phyloP scores from a whole-genome alignment of 805 yeast genomes.

The Metschnikowia cubensis region DNA sequence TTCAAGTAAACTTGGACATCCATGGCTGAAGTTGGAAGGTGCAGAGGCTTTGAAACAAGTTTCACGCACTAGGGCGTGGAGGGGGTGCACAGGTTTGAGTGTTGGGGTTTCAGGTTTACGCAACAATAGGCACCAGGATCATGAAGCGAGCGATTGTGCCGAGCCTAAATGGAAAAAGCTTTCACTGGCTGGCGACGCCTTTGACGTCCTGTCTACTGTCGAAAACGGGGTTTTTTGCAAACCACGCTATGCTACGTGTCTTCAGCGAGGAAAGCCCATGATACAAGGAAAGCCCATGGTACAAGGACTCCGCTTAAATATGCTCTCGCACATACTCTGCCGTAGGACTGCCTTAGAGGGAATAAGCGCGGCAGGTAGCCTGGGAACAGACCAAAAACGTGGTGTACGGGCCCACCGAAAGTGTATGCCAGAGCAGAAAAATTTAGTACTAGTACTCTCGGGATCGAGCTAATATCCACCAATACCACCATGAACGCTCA shows the following conservation, averaged over 20 bases:
- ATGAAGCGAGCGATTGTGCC: too few species aligned
- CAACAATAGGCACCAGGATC: too few species aligned
- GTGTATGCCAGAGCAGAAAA: constrained; percentile 6
- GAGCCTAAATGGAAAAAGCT: neutral
- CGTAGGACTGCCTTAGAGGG: too few species aligned
- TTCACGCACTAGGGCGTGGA: neutral
- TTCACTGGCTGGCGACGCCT: too few species aligned
- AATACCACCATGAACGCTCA: constrained; percentile 43
- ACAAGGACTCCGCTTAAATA: neutral
- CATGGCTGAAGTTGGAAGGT: neutral
- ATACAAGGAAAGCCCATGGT: too few species aligned
- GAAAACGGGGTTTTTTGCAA: too few species aligned
- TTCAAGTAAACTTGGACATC: neutral
- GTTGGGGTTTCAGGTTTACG: too few species aligned
- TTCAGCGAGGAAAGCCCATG: neutral
- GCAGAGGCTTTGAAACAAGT: neutral
- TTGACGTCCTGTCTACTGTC: too few species aligned
- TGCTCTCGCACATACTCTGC: neutral
- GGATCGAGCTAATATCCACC: neutral
- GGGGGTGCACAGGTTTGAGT: neutral
- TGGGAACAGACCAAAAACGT: neutral
- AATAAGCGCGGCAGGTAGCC: neutral
- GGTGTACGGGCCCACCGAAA: constrained; percentile 1
- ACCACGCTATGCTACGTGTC: neutral
- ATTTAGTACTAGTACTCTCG: constrained; percentile 1